phyloP scores from a whole-genome alignment of 1,284 basidiomycete species.

The Malassezia pachydermatis region DNA sequence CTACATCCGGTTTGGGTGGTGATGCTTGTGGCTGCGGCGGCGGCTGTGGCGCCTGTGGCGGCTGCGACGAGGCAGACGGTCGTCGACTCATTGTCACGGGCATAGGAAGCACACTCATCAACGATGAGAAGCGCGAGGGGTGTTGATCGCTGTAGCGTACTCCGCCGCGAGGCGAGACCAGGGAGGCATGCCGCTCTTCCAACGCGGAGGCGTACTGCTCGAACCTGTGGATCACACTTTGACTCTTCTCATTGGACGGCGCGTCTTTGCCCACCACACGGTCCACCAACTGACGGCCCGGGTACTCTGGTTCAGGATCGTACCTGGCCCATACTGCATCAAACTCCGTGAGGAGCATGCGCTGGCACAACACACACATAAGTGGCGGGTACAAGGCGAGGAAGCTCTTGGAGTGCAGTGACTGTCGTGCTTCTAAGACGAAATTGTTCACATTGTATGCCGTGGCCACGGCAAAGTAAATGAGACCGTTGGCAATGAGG shows the following conservation, averaged over 20 bases:
- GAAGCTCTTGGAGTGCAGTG: conserved; percentile 24
- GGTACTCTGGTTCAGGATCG: conserved; percentile 4
- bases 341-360: conserved; percentile 27
- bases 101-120: too few relatives aligned
- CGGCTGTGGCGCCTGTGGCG: too few relatives aligned
- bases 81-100: too few relatives aligned
- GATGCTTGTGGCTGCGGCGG: too few relatives aligned
- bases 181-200: conserved; percentile 10
- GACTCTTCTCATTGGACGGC: background rate
- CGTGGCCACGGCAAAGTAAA: conserved; percentile 27
- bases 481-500: conserved; percentile 26
- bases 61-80: too few relatives aligned
- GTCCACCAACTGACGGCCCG: conserved; percentile 15
- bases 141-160: too few relatives aligned
- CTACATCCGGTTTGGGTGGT: too few relatives aligned
- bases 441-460: conserved; percentile 33
- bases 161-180: background rate
- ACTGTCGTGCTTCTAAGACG: conserved; percentile 16
- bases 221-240: conserved; percentile 10
- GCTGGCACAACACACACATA: conserved; percentile 32
- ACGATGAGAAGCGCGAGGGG: too few relatives aligned
- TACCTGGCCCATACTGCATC: conserved; percentile 20
- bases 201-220: conserved; percentile 4
- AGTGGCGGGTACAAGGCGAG: conserved; percentile 27
- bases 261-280: conserved; percentile 7